Evolutionary conservation across 1,284 basidiomycete species (phyloP).

Genomic region (Malassezia arunalokei): DNA sequence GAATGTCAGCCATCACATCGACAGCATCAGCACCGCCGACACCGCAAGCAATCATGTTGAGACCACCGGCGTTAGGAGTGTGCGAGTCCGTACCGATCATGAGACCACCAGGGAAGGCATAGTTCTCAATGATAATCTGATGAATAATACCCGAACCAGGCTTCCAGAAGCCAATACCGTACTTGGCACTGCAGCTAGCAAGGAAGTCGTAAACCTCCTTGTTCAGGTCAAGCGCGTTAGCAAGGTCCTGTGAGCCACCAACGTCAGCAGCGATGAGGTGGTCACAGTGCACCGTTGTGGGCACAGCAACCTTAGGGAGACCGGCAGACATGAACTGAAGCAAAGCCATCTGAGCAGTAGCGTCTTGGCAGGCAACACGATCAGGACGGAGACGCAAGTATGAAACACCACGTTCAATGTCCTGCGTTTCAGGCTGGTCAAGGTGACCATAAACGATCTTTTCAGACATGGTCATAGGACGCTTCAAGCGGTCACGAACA

Average conservation of each 20-base stretch:
- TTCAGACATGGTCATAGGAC: constrained; percentile 41
- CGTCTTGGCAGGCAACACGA: constrained; percentile 98
- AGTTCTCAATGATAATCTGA: constrained; percentile 77
- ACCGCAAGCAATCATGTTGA: constrained; percentile 97
- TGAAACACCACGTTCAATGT: constrained; percentile 40
- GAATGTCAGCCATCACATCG: constrained; percentile 92
- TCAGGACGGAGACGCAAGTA: constrained; percentile 46
- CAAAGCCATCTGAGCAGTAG: constrained; percentile 98
- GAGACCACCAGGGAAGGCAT: constrained; percentile 93
- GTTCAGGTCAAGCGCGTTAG: constrained; percentile 83
- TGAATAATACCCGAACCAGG: constrained; percentile 79
- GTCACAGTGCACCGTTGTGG: constrained; percentile 85
- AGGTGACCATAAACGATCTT: constrained; percentile 47
- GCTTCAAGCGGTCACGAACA: constrained; percentile 44
- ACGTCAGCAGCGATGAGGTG: constrained; percentile 96
- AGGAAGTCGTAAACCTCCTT: constrained; percentile 99
- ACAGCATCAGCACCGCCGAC: constrained; percentile 99
- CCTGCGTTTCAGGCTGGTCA: constrained; percentile 44
- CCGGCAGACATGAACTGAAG: constrained; percentile 98
- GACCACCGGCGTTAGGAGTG: constrained; percentile 96
- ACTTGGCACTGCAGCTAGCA: constrained; percentile 93
- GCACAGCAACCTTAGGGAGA: constrained; percentile 71
- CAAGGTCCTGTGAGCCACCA: constrained; percentile 84
- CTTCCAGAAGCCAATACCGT: constrained; percentile 98
- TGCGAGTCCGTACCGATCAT: constrained; percentile 99